A percentile compares a stretch with the other conserved stretches of the same genome.
Conservation (phyloP, 2,329 filamentous ascomycete species). For the Trichoderma sp. region DNA sequence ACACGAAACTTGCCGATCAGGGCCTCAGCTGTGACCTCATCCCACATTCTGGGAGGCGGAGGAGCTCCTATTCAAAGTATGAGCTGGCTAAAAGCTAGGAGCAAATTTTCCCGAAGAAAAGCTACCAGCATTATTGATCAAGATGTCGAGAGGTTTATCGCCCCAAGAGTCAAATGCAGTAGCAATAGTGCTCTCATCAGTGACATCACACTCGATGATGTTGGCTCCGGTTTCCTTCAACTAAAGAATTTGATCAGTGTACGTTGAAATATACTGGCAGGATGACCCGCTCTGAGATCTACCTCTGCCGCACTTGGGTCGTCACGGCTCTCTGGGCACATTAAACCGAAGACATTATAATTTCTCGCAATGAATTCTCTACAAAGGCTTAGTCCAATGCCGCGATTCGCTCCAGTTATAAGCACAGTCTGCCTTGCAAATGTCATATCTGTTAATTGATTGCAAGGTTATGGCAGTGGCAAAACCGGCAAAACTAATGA, state of each 20-base stretch:
- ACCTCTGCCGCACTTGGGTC: not conserved
- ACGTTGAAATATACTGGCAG: not conserved
- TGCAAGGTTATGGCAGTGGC: not conserved
- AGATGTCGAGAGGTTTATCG: not conserved
- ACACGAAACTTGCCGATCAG: not conserved
- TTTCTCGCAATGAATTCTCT: not conserved
- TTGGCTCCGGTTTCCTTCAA: not conserved
- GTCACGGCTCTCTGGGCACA: not conserved
- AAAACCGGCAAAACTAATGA: not conserved
- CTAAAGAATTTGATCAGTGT: not conserved
- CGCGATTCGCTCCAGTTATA: not conserved
- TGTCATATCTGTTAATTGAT: not conserved
- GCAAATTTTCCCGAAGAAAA: no score
- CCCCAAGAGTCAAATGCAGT: not conserved
- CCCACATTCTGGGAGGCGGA: not conserved
- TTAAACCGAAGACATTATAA: not conserved
- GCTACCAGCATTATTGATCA: not conserved
- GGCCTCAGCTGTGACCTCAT: not conserved
- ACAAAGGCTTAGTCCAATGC: not conserved
- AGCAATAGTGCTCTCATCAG: not conserved
- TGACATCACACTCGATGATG: not conserved
- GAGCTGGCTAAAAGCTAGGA: fast-evolving
- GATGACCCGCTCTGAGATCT: not conserved
- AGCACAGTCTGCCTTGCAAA: not conserved
- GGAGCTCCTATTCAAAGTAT: not conserved